Evolutionary conservation across 371 early-diverging fungal species (phyloP), one percentile per base, ranked within the genome.

Genomic region (Nematocida sp.): DNA sequence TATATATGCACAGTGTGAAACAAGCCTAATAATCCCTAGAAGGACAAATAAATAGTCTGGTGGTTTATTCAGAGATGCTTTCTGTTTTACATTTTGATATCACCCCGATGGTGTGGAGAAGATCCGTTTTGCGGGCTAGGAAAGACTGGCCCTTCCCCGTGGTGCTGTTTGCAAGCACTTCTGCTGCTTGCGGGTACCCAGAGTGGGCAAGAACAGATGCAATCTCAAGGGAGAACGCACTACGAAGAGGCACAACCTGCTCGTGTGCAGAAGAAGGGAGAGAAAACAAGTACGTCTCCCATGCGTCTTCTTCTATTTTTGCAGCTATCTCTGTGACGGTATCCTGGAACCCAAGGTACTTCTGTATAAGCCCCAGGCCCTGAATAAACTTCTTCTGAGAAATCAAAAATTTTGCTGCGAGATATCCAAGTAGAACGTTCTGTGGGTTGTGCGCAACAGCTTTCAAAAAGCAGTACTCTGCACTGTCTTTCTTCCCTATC

Each of bases 361-460:
- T 63, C 29, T 65, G 76, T 2, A 76, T 36, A 7, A 76, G 51
- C 5, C 21, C n/a, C 34, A 79, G 56, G 1, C 80, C 81, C 19
- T 55, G 62, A 27, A 78, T 65, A 1, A 53, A 40, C 32, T 76
- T 56, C 46, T 55, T 32, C n/a, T 62, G 40, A 37, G 51, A 45
- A 19, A 77, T 70, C 27, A 77, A 77, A 57, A 78, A 81, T 48
- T 83, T 79, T 45, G 82, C 75, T 15, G 63, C 45, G 31, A 77
- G 48, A 13, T 67, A 66, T 40, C 53, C 78, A 29, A 84, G 76
- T 0, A 78, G 58, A 11, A 76, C 49, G 48, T 82, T 79, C 40
- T 67, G 54, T 8, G 78, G 75, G 38, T 80, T 80, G n/a, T 50
- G 40, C 46, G 58, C 38, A n/a, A 83, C 25, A 17, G 80, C 80